phyloP scores from a whole-genome alignment of 1,284 basidiomycete species.

The Cryptococcus amylolentus region DNA sequence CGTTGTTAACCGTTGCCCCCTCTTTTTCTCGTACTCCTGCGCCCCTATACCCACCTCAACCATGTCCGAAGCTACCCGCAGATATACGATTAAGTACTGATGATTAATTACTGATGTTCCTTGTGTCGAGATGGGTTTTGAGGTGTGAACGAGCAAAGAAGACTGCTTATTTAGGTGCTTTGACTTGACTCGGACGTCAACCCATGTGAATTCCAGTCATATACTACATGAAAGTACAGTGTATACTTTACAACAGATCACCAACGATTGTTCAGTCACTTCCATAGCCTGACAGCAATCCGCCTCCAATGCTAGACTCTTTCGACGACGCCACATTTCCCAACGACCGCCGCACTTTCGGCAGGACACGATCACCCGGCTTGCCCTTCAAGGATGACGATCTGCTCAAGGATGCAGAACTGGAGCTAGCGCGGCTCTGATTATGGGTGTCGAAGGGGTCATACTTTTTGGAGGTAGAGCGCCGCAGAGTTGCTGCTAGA shows the following conservation, averaged over 20 bases:
- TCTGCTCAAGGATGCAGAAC: background rate
- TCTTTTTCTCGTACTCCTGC: too few species aligned
- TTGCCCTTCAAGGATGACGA: background rate
- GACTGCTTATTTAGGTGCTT: too few species aligned
- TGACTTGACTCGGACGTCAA: too few species aligned
- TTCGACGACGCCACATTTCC: background rate
- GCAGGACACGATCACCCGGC: background rate
- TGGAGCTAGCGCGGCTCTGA: background rate
- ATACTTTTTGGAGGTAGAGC: conserved; percentile 36
- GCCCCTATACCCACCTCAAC: too few species aligned
- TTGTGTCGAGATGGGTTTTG: too few species aligned
- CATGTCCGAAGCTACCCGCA: too few species aligned
- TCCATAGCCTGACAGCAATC: conserved; percentile 2
- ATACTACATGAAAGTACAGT: too few species aligned
- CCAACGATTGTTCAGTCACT: background rate
- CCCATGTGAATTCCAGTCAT: too few species aligned
- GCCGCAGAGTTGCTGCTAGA: conserved; percentile 10
- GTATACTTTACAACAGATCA: background rate
- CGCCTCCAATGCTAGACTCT: background rate
- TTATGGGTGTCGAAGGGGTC: conserved; percentile 31
- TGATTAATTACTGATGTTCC: too few species aligned
- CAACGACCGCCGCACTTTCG: background rate
- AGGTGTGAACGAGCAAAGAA: too few species aligned
- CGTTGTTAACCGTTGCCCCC: too few species aligned
- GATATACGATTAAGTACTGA: too few species aligned